Evolutionary conservation across 2,329 filamentous ascomycete species (phyloP), one percentile per base, ranked within the genome.

Genomic region (Xylaria sp.): DNA sequence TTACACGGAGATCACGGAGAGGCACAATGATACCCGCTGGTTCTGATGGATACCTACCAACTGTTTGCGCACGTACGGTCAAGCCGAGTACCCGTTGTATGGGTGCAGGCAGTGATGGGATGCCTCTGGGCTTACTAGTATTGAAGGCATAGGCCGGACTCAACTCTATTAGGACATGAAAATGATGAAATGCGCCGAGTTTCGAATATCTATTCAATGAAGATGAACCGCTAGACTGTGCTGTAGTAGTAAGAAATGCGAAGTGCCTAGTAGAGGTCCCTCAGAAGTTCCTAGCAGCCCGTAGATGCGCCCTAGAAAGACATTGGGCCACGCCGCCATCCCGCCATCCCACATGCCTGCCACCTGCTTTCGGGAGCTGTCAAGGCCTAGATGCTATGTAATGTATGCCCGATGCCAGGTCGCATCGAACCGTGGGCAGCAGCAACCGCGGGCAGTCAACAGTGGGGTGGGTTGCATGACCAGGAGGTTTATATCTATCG

Each of bases 21-120:
- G 52, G 61, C 65, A 50, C 48, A 66, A 67, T 66, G 67, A 68
- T 66, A 66, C 65, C 65, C 65, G 58, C 59, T 63, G 54, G 59
- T 63, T 65, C 48, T 19, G 56, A 55, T 35, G 52, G 54, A 53
- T 18, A 47, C 18, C 7, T 18, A 47, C 18, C 7, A 34, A 37
- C 50, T 42, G 52, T 47, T 19, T n/a, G 35, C 42, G 48, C 34
- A 37, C 18, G 19, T 35, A 16, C 23, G 48, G 10, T 30, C 23
- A 5, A 30, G 23, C 23, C 23, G 23, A 30, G 23, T 30, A 30
- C 23, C 23, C 48, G 7, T 23, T 30, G 23, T 50, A 6, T 5
- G 48, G 10, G 37, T 42, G 37, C 48, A 50, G 10, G 6, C 54
- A 6, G 42, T 46, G 42, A n/a, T 13, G n/a, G 13, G 42, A 46